These are phyloP conservation scores for Moesziomyces sp. DNA, from an alignment of 1,284 basidiomycete genomes.

Conservation along the genomic window DNA sequence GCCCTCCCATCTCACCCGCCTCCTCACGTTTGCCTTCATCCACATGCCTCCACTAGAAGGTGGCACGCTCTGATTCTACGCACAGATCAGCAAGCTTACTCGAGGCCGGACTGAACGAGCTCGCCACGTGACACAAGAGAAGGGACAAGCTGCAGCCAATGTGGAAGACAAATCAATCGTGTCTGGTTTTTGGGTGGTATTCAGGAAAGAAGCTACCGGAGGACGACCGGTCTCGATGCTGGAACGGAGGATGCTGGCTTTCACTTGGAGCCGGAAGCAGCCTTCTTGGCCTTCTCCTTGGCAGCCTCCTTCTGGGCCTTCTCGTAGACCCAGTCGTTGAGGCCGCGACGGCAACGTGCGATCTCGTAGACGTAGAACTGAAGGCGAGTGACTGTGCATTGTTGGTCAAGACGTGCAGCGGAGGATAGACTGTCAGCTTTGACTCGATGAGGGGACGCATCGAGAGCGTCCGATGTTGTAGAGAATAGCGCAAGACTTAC, in stretches of 20 bases:
- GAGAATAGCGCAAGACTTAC: conserved; percentile 70
- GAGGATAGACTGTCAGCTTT: too few species aligned
- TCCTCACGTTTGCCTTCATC: neutral
- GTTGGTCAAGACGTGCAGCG: neutral
- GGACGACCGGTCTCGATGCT: neutral
- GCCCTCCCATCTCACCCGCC: neutral
- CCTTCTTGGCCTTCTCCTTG: conserved; percentile 55
- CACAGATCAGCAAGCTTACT: too few species aligned
- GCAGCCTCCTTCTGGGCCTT: conserved; percentile 62
- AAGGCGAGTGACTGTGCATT: conserved; percentile 67
- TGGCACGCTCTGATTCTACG: too few species aligned
- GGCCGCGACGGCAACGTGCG: conserved; percentile 86
- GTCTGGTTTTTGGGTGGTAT: conserved; percentile 6
- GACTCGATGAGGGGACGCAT: conserved; percentile 3
- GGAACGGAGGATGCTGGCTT: neutral
- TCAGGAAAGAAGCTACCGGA: neutral
- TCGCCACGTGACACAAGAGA: too few species aligned
- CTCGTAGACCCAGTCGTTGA: conserved; percentile 81
- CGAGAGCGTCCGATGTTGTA: conserved; percentile 17
- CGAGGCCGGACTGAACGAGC: too few species aligned
- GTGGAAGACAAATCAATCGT: too few species aligned
- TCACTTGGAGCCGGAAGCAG: conserved; percentile 30
- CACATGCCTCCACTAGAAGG: neutral
- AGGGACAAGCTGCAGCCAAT: too few species aligned
- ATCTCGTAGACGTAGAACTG: conserved; percentile 97